Evolutionary conservation across 306 rosid species (phyloP).

Genomic region (Potentilla sterilis): DNA sequence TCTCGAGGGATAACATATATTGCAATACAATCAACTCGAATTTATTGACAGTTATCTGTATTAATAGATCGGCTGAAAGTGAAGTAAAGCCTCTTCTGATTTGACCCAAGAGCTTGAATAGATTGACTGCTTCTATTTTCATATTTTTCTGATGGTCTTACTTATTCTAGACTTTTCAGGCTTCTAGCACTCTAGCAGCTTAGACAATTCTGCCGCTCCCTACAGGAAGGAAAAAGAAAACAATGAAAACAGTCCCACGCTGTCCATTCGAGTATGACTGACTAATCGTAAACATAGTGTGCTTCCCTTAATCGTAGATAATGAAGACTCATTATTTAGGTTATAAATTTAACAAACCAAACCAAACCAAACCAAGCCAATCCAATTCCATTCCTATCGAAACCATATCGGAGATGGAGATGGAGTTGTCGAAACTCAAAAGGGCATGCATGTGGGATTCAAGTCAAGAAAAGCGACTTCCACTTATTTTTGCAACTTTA

Average conservation of each 20-base stretch:
- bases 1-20: not conserved
- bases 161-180: not conserved
- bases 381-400: not conserved
- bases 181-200: not conserved
- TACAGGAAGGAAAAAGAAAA: not conserved
- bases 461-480: slow-evolving; percentile 18
- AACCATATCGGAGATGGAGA: not conserved
- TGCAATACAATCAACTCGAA: too few relatives aligned
- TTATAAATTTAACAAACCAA: slow-evolving; percentile 8
- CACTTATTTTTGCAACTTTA: not conserved
- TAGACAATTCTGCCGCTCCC: not conserved
- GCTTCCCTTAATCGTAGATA: not conserved
- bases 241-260: not conserved
- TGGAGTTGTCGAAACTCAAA: slow-evolving; percentile 2
- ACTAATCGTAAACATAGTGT: not conserved
- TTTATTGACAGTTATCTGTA: too few relatives aligned
- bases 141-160: not conserved
- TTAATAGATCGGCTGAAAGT: not conserved
- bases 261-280: not conserved
- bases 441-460: slow-evolving; percentile 4
- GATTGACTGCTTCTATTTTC: not conserved
- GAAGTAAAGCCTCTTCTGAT: not conserved
- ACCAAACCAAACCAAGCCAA: not conserved
- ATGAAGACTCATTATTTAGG: slow-evolving; percentile 13
- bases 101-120: not conserved